These are phyloP conservation scores for Lithospermum erythrorhizon DNA, from an alignment of 257 asterid genomes.

Conservation along the genomic window DNA sequence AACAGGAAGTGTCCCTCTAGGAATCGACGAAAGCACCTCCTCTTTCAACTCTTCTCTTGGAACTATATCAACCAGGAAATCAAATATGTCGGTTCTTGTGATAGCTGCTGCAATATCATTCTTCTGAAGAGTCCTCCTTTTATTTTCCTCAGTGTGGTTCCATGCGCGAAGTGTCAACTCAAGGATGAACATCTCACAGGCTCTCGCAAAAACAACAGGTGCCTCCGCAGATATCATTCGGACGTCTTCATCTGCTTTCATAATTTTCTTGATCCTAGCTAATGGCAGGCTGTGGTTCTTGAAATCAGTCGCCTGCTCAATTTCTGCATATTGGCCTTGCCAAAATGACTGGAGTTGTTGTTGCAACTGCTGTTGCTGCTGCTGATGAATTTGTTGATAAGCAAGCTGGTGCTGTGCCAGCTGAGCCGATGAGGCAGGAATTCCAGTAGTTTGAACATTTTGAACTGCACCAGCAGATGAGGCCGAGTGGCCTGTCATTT, in stretches of 20 bases:
- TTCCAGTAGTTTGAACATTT: neutral
- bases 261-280: constrained; percentile 8
- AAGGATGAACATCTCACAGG: constrained; percentile 7
- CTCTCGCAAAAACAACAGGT: constrained; percentile 3
- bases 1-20: neutral
- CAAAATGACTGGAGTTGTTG: constrained; percentile 3
- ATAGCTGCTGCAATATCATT: constrained; percentile 8
- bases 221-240: constrained; percentile 8
- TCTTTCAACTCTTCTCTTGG: constrained; percentile 5
- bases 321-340: neutral
- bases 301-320: constrained; percentile 5
- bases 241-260: constrained; percentile 8
- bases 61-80: constrained; percentile 7
- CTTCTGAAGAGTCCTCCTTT: constrained; percentile 6
- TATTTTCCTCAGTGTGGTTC: constrained; percentile 7
- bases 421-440: neutral
- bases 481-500: neutral
- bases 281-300: constrained; percentile 7
- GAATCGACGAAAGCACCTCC: neutral
- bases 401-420: neutral
- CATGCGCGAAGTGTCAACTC: constrained; percentile 4
- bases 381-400: neutral
- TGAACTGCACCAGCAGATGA: neutral
- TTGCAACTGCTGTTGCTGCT: constrained; percentile 1
- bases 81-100: constrained; percentile 5